Evolutionary conservation across 2,329 filamentous ascomycete genomes (phyloP).

Genomic region (Fusarium sp.): DNA sequence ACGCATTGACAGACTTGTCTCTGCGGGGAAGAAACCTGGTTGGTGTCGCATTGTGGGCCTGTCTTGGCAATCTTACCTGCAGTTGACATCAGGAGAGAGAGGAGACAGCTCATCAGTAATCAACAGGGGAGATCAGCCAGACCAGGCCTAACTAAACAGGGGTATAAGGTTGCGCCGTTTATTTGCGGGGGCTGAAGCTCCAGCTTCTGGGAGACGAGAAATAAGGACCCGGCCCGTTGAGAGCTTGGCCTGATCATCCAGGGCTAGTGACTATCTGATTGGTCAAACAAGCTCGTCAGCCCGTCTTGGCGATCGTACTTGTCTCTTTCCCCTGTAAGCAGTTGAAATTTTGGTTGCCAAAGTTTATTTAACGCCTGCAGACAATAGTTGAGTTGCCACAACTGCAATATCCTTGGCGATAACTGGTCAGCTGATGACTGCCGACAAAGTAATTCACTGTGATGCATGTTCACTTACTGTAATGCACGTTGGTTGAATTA

Average conservation of each 20-base stretch:
- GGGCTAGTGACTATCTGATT: constrained; percentile 6
- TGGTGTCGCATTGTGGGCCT: neutral
- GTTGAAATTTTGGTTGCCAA: neutral
- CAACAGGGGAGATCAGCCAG: neutral
- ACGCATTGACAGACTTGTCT: neutral
- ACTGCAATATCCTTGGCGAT: constrained; percentile 24
- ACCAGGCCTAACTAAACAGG: neutral
- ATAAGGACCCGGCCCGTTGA: neutral
- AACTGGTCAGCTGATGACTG: constrained; percentile 10
- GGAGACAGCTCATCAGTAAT: neutral
- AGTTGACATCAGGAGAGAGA: constrained; percentile 24
- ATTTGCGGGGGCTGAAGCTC: constrained; percentile 11
- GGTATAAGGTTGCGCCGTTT: constrained; percentile 15
- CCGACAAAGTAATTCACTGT: neutral
- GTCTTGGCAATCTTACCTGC: constrained; percentile 21
- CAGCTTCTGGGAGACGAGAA: neutral
- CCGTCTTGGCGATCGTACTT: constrained; percentile 22
- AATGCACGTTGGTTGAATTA: neutral
- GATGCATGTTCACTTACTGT: neutral
- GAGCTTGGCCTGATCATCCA: constrained; percentile 7
- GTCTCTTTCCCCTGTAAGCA: neutral
- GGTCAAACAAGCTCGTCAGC: neutral
- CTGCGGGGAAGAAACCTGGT: constrained; percentile 18
- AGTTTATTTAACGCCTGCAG: constrained; percentile 2
- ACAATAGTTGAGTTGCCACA: constrained; percentile 14